Evolutionary conservation across 2,329 filamentous ascomycete genomes (phyloP), one percentile per base, ranked within the genome.

Genomic region (Penicillium sclerotiorum): DNA sequence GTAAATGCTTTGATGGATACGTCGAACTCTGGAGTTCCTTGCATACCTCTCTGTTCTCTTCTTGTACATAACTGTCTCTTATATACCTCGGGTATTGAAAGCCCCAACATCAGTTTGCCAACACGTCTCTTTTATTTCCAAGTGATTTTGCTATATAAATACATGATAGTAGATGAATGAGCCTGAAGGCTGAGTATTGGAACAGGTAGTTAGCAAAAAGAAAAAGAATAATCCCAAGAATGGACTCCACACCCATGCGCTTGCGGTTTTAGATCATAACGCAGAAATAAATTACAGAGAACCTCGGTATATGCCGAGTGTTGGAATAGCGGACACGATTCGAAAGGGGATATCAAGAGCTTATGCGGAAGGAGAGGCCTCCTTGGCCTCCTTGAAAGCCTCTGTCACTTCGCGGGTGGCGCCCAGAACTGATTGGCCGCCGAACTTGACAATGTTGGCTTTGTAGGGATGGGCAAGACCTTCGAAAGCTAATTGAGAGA

Each of bases 391-490:
- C 59, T 70, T 57, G 49, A 75, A 70, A 18, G 72, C 65, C 51
- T 68, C 56, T 47, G 69, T 59, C 23, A 75, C 66, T 50, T 73
- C 62, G 7, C 69, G 45, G 48, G 61, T 59, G 12, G 61, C 40
- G 17, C 40, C 65, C 42, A 74, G 66, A 46, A 67, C 60, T 13
- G 70, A 70, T 60, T 81, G 77, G 13, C 85, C 86, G 6, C 79
- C 81, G 60, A 93, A 87, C 68, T 82, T 83, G 43, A 96, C 73
- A 55, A 97, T 74, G 67, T 99, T 99, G 72, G 86, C 74, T 81
- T 89, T 89, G 72, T 96, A 97, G 32, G 94, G 95, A 77, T 99
- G 92, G 20, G 85, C 84, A 32, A 84, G 79, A n/a, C 93, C 91
- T 75, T 99, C 95, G 72, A 96, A 99, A 5, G 89, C 92, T 83